These are phyloP conservation scores for Salix purpurea DNA, from an alignment of 345 rosid species.

Conservation along the genomic window DNA sequence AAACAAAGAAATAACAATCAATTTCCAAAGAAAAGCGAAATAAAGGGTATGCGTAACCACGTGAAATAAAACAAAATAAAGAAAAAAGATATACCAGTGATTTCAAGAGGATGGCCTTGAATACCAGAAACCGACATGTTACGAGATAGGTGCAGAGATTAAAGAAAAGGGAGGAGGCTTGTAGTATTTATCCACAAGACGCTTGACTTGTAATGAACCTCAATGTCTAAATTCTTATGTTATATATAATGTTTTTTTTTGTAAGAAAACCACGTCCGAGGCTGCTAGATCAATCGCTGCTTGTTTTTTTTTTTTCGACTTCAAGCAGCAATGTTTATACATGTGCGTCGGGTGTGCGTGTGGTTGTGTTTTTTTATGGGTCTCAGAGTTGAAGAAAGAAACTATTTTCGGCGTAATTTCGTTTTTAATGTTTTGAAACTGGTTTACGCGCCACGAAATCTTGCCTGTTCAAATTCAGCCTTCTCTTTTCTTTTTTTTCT, in stretches of 20 bases:
- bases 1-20: neutral
- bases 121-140: constrained; percentile 44
- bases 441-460: neutral
- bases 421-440: too few relatives aligned
- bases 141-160: neutral
- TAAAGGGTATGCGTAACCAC: neutral
- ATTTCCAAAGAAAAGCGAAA: neutral
- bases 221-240: neutral
- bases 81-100: constrained; percentile 46
- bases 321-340: too few relatives aligned
- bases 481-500: too few relatives aligned
- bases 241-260: neutral
- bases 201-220: neutral
- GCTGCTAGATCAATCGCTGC: neutral
- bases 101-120: constrained; percentile 75
- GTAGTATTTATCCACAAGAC: neutral
- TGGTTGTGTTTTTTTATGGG: too few relatives aligned
- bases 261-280: neutral
- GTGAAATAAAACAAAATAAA: neutral
- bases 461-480: neutral
- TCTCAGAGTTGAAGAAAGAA: neutral
- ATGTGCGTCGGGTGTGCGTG: too few relatives aligned
- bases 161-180: neutral
- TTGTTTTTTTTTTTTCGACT: neutral
- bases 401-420: neutral